phyloP scores from a whole-genome alignment of 371 early-diverging fungal species.

The Rhizomucor pusillus region DNA sequence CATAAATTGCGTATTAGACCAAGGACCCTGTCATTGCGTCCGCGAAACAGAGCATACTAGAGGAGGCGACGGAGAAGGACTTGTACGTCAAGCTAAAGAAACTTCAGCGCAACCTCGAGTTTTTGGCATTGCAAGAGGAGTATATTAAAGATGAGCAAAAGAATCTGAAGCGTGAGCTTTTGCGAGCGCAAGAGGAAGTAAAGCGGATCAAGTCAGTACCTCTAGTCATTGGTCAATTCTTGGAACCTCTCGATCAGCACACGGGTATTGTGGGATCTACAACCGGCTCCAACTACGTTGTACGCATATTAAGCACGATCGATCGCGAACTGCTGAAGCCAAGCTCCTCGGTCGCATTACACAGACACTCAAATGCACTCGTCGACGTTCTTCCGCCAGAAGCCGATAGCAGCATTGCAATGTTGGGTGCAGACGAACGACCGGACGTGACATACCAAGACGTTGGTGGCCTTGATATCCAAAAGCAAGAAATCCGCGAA shows the following conservation, averaged over 20 bases:
- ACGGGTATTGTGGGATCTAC: conserved; percentile 98
- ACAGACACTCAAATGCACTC: conserved; percentile 98
- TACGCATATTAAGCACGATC: conserved; percentile 96
- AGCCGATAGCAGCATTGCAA: conserved; percentile 95
- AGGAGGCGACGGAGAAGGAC: conserved; percentile 73
- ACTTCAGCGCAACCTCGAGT: conserved; percentile 93
- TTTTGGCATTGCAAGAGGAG: conserved; percentile 97
- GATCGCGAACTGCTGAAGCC: conserved; percentile 99
- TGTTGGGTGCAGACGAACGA: conserved; percentile 93
- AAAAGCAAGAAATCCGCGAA: conserved; percentile 99
- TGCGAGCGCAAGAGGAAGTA: conserved; percentile 97
- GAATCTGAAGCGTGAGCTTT: conserved; percentile 95
- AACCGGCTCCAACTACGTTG: conserved; percentile 95
- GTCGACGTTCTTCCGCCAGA: conserved; percentile 97
- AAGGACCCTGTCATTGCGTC: conserved; percentile 6
- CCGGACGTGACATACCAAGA: conserved; percentile 98
- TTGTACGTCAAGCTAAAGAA: conserved; percentile 93
- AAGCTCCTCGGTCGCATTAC: conserved; percentile 95
- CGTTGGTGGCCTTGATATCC: conserved; percentile 99
- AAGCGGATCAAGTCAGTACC: conserved; percentile 99
- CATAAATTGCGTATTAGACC: neutral
- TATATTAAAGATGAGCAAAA: conserved; percentile 99
- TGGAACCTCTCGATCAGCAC: conserved; percentile 98
- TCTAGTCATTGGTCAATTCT: conserved; percentile 98
- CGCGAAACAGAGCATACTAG: conserved; percentile 24